Evolutionary conservation across 2,329 filamentous ascomycete species (phyloP), one percentile per base, ranked within the genome.

Genomic region (Aureobasidium sp.): DNA sequence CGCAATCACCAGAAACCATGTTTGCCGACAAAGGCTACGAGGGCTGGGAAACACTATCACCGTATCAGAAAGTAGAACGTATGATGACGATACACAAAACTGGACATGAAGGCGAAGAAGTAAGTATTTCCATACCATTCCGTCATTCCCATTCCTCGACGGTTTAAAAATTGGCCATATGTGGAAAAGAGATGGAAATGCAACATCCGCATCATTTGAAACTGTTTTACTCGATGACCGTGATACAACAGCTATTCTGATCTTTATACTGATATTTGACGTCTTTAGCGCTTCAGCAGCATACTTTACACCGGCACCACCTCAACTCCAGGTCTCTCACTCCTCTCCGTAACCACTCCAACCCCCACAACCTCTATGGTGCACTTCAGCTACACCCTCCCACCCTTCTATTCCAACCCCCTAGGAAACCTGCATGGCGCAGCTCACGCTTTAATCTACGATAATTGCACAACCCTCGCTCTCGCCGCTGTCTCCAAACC

Each of bases 401-500:
- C 76, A 10, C 66, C 68, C 11, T 68, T 70, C 50, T 77, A 82
- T 57, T 75, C 76, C 63, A 83, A 83, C 68, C 67, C 74, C 48
- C 72, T 74, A 34, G 75, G 75, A 1, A 79, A 77, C 36, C 74
- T 84, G 64, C 81, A 84, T 66, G 81, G 81, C 21, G 81, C 81
- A 7, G 80, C 79, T 2, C 79, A 80, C 2, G 77, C 79, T 0
- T 71, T 81, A 5, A 79, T 83, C 47, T 82, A 82, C 63, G 83
- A 86, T 66, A 79, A 84, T 70, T 75, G 77, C 60, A 80, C 78
- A 1, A 76, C 73, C 7, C 68, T 76, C 8, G 71, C 76, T 6
- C 69, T 77, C 15, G 66, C 64, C 6, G 68, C 71, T 3, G 66
- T 68, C 25, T 66, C 69, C 6, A 65, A 63, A n/a, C 67, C 72